Evolutionary conservation across 1,284 basidiomycete species (phyloP), one percentile per base, ranked within the genome.

Genomic region (Trichosporon inkin): DNA sequence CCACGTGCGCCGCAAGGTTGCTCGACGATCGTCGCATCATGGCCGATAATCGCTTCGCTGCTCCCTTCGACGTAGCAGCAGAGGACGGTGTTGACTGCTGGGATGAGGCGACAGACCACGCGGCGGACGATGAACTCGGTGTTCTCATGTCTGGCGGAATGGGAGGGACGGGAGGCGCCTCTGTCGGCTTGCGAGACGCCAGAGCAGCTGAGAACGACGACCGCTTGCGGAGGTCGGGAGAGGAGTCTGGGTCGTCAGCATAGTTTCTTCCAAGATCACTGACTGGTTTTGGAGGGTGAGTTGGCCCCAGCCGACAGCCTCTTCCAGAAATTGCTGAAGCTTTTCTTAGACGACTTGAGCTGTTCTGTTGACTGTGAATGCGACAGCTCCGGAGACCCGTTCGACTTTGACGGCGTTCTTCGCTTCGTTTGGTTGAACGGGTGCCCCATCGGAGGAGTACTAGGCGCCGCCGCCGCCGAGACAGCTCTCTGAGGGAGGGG

Each of bases 21-120:
- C 69, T 70, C 5, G 70, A 69, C 2, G 72, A 71, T 10, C 72
- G 62, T 14, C 69, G 66, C 7, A 74, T 61, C 40, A 71, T 63
- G 2, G 53, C 39, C 8, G 58, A 56, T 13, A 63, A 36, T 7
- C 58, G 41, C 55, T 57, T 55, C 10, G 66, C 63, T 4, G 67
- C 57, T 11, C 67, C 54, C 34, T 44, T 60, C 16, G 64, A 61
- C 20, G 17, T 56, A 20, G 56, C 36, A 7, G 54, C 22, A 0
- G 41, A 53, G 1, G 54, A 56, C 0, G 60, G 40, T 4, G 57
- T 36, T 16, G 62, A 64, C 32, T 58, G 56, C 17, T 52, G 32
- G 17, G 17, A 20, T 3, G 58, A 60, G 10, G 58, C 39, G 5
- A 58, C 49, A 17, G 62, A 60, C 32, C 47, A 53, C 1, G 17